Evolutionary conservation across 208 protist species (phyloP), one percentile per base, ranked within the genome.

Genomic region (Leishmania arabica): DNA sequence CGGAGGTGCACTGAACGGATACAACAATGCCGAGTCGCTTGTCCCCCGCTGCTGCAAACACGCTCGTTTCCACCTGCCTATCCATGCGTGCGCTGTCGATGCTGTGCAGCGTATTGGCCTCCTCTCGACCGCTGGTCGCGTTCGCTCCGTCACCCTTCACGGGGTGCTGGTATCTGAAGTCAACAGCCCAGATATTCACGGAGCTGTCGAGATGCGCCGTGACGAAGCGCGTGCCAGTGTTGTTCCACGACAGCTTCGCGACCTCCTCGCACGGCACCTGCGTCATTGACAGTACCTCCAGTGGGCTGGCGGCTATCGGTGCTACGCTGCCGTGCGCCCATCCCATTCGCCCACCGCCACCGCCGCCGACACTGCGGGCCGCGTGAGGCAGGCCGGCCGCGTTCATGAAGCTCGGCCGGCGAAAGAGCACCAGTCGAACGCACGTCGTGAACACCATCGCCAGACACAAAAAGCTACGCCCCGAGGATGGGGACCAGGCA

Each of bases 181-280:
- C 77, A 17, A 97, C 69, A 13, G 86, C 78, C 94, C 93, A 97
- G 42, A 90, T 83, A 78, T 92, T 86, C 53, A 96, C 86, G 8
- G 88, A 75, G 74, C 93, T 91, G 84, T 95, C 92, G 6, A 88
- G 85, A 81, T 97, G 95, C 45, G 91, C 87, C 8, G 95, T 96
- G 37, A 93, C 86, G 72, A 97, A 94, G 76, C 93, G 89, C 13
- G 92, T 95, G 21, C 93, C 93, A 21, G 90, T 93, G 49, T 87
- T 88, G 76, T 96, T 96, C 93, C 95, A 97, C 71, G 90, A 90
- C 68, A 96, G 71, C 60, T 90, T 90, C 15, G 87, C 82, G n/a
- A 95, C 83, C 40, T 93, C 90, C 68, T 92, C 87, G 64, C 88
- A 91, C 40, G 76, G 40, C 34, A 90, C 77, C 56, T 87, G 81